Conservation (phyloP, 1,139 yeast species). For the Cylindricascospora bacillispora region DNA sequence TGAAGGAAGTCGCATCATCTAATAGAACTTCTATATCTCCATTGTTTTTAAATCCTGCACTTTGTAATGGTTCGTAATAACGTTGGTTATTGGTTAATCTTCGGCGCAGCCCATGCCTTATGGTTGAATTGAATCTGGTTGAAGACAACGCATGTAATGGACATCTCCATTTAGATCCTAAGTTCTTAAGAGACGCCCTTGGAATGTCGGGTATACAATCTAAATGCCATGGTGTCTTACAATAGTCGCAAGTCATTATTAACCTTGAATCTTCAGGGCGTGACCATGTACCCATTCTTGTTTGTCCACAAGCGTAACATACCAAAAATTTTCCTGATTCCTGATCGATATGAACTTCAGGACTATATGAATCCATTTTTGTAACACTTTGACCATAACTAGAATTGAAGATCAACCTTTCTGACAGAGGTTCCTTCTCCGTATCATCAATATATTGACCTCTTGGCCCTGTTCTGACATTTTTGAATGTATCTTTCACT, state of each 20-base stretch:
- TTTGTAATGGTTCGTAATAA: conserved; percentile 41
- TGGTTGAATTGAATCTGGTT: conserved; percentile 25
- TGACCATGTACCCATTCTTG: conserved; percentile 41
- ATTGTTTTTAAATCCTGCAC: conserved; percentile 50
- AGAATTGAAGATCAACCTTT: conserved; percentile 30
- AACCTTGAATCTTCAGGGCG: conserved; percentile 29
- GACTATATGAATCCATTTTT: conserved; percentile 33
- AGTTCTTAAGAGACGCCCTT: conserved; percentile 55
- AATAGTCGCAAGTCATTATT: conserved; percentile 72
- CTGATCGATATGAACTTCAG: conserved; percentile 51
- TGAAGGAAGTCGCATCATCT: conserved; percentile 35
- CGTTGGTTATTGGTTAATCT: conserved; percentile 40
- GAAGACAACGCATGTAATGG: conserved; percentile 54
- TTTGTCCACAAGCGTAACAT: conserved; percentile 60
- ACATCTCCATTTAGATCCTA: conserved; percentile 85
- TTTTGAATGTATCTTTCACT: conserved; percentile 61
- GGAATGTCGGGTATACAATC: conserved; percentile 74
- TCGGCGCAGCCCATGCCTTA: conserved; percentile 17
- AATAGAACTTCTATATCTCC: conserved; percentile 51
- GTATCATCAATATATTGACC: conserved; percentile 60
- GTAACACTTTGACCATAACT: conserved; percentile 33
- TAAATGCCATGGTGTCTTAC: conserved; percentile 81
- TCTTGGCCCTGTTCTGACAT: conserved; percentile 50
- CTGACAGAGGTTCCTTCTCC: conserved; percentile 34
- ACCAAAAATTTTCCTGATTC: conserved; percentile 45